Evolutionary conservation across 2,329 filamentous ascomycete genomes (phyloP).

Genomic region (Fusarium algeriense): DNA sequence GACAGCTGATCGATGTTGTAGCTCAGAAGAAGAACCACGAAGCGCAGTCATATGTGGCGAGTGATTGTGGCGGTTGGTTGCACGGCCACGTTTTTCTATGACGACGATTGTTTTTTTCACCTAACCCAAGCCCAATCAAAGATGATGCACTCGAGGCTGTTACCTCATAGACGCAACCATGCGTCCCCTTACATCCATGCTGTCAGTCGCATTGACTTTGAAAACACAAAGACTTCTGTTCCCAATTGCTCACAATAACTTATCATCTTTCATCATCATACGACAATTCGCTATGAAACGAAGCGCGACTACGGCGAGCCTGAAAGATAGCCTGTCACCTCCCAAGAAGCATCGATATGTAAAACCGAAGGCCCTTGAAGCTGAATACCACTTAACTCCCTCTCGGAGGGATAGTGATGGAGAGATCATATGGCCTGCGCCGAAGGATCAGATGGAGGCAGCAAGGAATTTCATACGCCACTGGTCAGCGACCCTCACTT

Average conservation of each 20-base stretch:
- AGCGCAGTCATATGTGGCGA: neutral
- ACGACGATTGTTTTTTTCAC: slow-evolving; percentile 9
- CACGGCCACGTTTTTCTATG: slow-evolving; percentile 23
- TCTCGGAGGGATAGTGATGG: slow-evolving; percentile 56
- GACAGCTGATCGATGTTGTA: neutral
- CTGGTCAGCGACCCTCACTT: slow-evolving; percentile 58
- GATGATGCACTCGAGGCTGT: neutral
- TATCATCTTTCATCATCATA: neutral
- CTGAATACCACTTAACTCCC: slow-evolving; percentile 30
- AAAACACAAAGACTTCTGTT: accelerated
- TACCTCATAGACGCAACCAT: neutral
- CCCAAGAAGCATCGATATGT: slow-evolving; percentile 14
- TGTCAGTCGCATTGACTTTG: accelerated
- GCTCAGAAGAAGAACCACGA: neutral
- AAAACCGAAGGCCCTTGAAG: neutral
- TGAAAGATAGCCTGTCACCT: neutral
- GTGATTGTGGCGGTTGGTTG: neutral
- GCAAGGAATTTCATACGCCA: slow-evolving; percentile 69
- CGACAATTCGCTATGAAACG: slow-evolving; percentile 23
- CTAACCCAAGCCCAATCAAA: neutral
- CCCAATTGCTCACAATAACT: accelerated
- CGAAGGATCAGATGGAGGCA: slow-evolving; percentile 63
- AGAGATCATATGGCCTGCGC: slow-evolving; percentile 71
- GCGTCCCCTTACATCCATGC: neutral
- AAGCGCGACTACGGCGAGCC: neutral